A percentile compares a stretch with the other conserved stretches of the same genome.
These are phyloP conservation scores for Linderina pennispora DNA, from an alignment of 192 early-diverging fungal genomes.

Conservation along the genomic window DNA sequence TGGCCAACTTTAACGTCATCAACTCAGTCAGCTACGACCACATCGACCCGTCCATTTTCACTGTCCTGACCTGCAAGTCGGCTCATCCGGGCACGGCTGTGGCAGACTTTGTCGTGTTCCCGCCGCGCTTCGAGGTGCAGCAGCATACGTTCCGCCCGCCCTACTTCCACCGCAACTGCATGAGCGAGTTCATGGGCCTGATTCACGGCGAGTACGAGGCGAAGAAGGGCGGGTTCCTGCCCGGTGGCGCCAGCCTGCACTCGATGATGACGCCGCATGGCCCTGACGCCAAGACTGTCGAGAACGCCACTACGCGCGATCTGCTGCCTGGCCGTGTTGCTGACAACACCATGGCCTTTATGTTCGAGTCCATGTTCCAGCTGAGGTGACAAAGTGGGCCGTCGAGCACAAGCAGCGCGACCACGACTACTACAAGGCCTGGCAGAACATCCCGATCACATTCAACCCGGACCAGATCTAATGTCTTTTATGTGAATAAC, in stretches of 20 bases:
- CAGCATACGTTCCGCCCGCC: constrained; percentile 91
- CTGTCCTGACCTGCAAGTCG: constrained; percentile 88
- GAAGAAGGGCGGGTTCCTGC: constrained; percentile 84
- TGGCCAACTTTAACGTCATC: constrained; percentile 68
- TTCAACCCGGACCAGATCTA: constrained; percentile 33
- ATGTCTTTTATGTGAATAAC: not conserved
- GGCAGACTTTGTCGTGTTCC: constrained; percentile 96
- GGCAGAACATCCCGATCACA: constrained; percentile 57
- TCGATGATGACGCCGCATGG: constrained; percentile 89
- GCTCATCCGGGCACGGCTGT: constrained; percentile 77
- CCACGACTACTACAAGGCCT: constrained; percentile 82
- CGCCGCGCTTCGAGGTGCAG: constrained; percentile 90
- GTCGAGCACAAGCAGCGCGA: constrained; percentile 67
- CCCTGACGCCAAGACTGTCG: constrained; percentile 76
- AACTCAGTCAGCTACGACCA: constrained; percentile 83
- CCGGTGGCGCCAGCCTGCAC: constrained; percentile 83
- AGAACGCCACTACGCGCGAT: constrained; percentile 63
- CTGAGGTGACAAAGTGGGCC: constrained; percentile 81
- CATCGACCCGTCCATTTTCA: constrained; percentile 95
- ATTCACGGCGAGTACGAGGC: constrained; percentile 91
- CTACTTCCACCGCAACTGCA: constrained; percentile 96
- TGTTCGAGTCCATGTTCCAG: constrained; percentile 89
- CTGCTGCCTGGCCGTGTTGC: constrained; percentile 73
- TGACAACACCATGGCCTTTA: constrained; percentile 85
- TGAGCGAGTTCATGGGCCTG: constrained; percentile 98